A percentile compares a stretch with the other conserved stretches of the same genome.
phyloP scores from a whole-genome alignment of 169 alveolate species.

The Perkinsus marinus region DNA sequence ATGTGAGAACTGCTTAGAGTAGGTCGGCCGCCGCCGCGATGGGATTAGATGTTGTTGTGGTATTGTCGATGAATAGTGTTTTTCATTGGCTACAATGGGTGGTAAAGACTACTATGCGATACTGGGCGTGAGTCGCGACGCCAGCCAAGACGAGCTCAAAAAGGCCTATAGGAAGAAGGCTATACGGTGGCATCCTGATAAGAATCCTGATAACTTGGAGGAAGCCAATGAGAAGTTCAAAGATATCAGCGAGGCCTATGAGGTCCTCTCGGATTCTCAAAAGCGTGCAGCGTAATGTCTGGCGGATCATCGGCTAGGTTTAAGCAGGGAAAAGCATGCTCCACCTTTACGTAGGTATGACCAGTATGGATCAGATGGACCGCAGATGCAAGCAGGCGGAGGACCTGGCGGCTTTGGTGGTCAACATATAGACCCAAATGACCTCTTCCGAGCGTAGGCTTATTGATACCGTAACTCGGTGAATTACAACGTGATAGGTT shows the following conservation, averaged over 20 bases:
- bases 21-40: too few species aligned
- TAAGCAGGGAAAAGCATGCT: too few species aligned
- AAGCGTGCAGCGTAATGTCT: conserved; percentile 37
- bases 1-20: too few species aligned
- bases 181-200: conserved; percentile 70
- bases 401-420: background rate
- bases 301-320: too few species aligned
- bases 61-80: too few species aligned
- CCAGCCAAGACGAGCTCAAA: conserved; percentile 51
- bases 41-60: too few species aligned
- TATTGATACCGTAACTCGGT: background rate
- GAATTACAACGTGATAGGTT: background rate
- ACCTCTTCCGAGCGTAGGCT: background rate
- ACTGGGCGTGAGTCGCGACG: conserved; percentile 32
- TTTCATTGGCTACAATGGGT: conserved; percentile 12
- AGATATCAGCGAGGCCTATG: conserved; percentile 75
- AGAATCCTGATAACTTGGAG: conserved; percentile 56
- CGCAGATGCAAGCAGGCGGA: background rate
- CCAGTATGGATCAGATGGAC: background rate
- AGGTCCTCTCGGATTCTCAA: conserved; percentile 63
- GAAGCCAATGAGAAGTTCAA: conserved; percentile 71
- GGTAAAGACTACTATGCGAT: conserved; percentile 32
- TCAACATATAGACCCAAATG: background rate
- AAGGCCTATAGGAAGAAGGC: conserved; percentile 68
- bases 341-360: background rate